Percentiles rank a stretch among this genome's conserved stretches.
phyloP scores from a whole-genome alignment of 2,329 filamentous ascomycete genomes.

The Periconia digitata region DNA sequence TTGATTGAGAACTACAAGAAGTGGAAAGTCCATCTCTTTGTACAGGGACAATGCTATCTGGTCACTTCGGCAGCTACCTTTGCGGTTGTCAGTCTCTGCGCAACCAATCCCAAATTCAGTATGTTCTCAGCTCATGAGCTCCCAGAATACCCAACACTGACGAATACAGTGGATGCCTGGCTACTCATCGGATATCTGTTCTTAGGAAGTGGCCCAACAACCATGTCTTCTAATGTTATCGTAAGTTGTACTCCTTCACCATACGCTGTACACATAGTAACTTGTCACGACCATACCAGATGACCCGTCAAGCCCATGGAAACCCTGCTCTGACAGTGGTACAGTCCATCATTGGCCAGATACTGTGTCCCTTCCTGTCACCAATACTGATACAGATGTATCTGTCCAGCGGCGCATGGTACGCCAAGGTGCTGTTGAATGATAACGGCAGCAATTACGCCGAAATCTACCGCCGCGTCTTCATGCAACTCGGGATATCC shows the following conservation, averaged over 20 bases:
- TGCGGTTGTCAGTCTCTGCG: conserved; percentile 55
- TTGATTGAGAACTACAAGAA: conserved; percentile 63
- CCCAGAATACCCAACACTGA: not conserved
- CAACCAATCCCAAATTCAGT: conserved; percentile 51
- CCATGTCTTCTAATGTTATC: conserved; percentile 72
- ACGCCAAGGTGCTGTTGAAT: conserved; percentile 58
- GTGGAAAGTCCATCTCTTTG: conserved; percentile 68
- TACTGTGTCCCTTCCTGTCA: conserved; percentile 67
- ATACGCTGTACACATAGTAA: not conserved
- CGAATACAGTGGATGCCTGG: conserved; percentile 55
- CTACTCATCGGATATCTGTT: conserved; percentile 69
- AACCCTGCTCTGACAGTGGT: conserved; percentile 56
- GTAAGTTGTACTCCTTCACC: not conserved
- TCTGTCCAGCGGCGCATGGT: conserved; percentile 56
- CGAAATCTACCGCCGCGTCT: conserved; percentile 66
- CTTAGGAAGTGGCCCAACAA: conserved; percentile 69
- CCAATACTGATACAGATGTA: conserved; percentile 66
- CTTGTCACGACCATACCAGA: conserved; percentile 31
- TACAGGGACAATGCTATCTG: conserved; percentile 68
- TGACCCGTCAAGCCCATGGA: conserved; percentile 69
- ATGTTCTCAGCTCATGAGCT: not conserved
- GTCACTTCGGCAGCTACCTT: conserved; percentile 66
- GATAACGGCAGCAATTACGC: conserved; percentile 52
- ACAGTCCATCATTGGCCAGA: conserved; percentile 70
- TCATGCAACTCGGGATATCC: conserved; percentile 68